Conservation (phyloP, 306 rosid genomes). For the Ceratonia siliqua region DNA sequence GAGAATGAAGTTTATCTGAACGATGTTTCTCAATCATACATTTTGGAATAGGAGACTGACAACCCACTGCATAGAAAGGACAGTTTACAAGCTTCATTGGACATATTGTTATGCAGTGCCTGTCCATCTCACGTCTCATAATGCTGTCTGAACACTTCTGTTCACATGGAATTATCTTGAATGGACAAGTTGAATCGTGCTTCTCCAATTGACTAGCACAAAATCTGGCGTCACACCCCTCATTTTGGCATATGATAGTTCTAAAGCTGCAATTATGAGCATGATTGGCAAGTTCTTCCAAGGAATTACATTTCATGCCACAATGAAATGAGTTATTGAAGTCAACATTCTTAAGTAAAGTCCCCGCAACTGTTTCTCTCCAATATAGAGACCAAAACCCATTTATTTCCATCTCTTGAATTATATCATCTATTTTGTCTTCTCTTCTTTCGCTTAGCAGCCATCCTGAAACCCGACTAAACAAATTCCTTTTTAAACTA, state of each 20-base stretch:
- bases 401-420: slow-evolving; percentile 74
- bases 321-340: slow-evolving; percentile 64
- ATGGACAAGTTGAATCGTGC: slow-evolving; percentile 78
- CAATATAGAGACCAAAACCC: slow-evolving; percentile 73
- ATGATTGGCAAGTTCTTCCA: slow-evolving; percentile 59
- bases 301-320: slow-evolving; percentile 44
- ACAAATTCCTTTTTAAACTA: slow-evolving; percentile 62
- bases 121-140: slow-evolving; percentile 89
- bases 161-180: slow-evolving; percentile 78
- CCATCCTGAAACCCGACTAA: slow-evolving; percentile 77
- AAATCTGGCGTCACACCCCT: slow-evolving; percentile 68
- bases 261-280: slow-evolving; percentile 52
- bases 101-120: slow-evolving; percentile 84
- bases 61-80: slow-evolving; percentile 76
- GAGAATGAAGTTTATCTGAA: slow-evolving; percentile 52
- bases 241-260: slow-evolving; percentile 53
- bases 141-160: slow-evolving; percentile 63
- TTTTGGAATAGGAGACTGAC: slow-evolving; percentile 60
- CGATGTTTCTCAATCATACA: slow-evolving; percentile 57
- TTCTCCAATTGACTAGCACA: slow-evolving; percentile 53
- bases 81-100: slow-evolving; percentile 88
- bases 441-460: slow-evolving; percentile 77
- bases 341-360: slow-evolving; percentile 74
- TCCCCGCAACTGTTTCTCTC: slow-evolving; percentile 54
- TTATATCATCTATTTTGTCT: slow-evolving; percentile 82